Evolutionary conservation across 1,284 basidiomycete genomes (phyloP), one percentile per base, ranked within the genome.

Genomic region (Ustilago tritici): DNA sequence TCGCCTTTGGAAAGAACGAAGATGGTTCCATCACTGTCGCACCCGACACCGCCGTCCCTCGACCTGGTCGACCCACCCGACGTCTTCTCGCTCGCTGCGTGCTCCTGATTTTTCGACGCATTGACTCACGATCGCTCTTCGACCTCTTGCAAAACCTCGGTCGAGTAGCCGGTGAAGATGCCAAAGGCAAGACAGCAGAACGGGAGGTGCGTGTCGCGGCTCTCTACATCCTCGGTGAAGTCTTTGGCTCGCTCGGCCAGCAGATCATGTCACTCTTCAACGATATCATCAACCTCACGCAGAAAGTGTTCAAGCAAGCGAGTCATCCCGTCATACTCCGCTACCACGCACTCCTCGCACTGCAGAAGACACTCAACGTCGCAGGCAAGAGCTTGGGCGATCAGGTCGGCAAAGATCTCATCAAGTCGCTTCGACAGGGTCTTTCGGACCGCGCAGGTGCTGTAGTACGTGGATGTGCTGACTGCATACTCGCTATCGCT

Each of bases 211-310:
- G 91, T 82, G 92, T 93, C 91, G 93, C 83, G 79, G 92, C 88
- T 0, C 79, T 93, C 83, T 94, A 92, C 78, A 92, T 92, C 70
- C 90, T 95, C 34, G 95, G 94, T 14, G 93, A 96, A 84, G 88
- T 98, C 14, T 96, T 98, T 92, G 90, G 88, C 50, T 88, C 89
- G 10, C 92, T 92, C 80, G 95, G 96, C 4, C 89, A 73, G 31
- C 79, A 97, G 92, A 92, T 95, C 85, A 98, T 97, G 95, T 96
- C 94, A 14, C 92, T 95, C 80, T 93, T 95, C 91, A 90, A 92
- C 52, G 95, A 98, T 84, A 92, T 95, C 41, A 32, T 69, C 53
- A 49, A 66, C 38, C 53, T 81, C 56, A 63, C 76, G 28, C 76
- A 80, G 54, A 64, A 66, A 28, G 59, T 80, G 9, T 64, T 78